Percentiles rank a stretch among this genome's conserved stretches.
These are phyloP conservation scores for Aristolochia contorta DNA, from an alignment of 164 flowering plant genomes.

Conservation along the genomic window DNA sequence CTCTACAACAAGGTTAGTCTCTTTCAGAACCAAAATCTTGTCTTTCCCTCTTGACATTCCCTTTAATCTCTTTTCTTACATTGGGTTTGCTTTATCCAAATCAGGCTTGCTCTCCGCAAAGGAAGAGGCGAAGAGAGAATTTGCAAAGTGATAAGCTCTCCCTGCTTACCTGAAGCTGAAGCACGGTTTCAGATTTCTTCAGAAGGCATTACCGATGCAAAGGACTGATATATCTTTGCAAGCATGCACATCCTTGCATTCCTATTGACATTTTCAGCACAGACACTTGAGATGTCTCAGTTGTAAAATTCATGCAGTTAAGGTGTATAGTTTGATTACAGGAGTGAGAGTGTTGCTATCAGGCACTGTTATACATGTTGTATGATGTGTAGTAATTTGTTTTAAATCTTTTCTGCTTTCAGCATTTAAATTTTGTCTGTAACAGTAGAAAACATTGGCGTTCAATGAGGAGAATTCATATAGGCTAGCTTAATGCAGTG, in stretches of 20 bases:
- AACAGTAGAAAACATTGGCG: neutral
- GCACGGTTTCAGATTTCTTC: constrained; percentile 83
- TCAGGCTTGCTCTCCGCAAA: constrained; percentile 80
- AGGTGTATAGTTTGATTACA: no score
- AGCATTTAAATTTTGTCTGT: constrained; percentile 1
- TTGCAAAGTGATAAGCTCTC: constrained; percentile 94
- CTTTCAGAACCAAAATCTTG: neutral
- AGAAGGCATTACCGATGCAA: constrained; percentile 87
- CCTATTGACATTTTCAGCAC: neutral
- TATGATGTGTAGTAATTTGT: neutral
- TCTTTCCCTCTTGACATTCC: neutral
- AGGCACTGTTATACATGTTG: neutral
- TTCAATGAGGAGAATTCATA: no score
- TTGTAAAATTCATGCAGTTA: no score
- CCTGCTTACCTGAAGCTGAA: constrained; percentile 94
- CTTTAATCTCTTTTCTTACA: neutral
- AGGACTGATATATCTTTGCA: constrained; percentile 38
- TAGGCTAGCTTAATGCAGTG: no score
- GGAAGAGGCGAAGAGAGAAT: constrained; percentile 93
- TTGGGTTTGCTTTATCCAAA: no score
- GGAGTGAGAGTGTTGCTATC: no score
- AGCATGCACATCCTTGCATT: neutral
- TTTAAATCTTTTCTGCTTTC: neutral
- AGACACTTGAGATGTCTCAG: neutral
- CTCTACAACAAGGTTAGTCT: constrained; percentile 73